Percentiles rank a stretch among this genome's conserved stretches.
phyloP scores from a whole-genome alignment of 176 grass and related monocot species.

The Olyra latifolia region DNA sequence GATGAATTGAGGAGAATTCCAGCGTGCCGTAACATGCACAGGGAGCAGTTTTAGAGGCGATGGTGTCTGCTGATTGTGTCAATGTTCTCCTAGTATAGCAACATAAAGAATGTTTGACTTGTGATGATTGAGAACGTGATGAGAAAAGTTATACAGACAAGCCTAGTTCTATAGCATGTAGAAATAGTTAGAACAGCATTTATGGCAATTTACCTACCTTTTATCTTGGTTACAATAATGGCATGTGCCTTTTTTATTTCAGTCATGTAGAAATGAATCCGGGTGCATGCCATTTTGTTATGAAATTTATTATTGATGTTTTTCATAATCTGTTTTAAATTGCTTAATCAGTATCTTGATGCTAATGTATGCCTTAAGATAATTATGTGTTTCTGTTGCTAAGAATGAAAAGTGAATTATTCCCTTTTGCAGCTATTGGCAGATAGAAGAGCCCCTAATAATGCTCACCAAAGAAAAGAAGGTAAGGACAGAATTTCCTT shows the following conservation, averaged over 20 bases:
- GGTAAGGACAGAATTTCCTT: constrained; percentile 42
- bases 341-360: neutral
- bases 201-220: neutral
- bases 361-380: neutral
- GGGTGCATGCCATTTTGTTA: neutral
- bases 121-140: neutral
- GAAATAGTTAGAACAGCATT: neutral
- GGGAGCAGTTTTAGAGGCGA: constrained; percentile 7
- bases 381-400: constrained; percentile 19
- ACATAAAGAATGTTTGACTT: neutral
- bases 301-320: neutral
- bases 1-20: constrained; percentile 3
- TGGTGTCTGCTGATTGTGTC: neutral
- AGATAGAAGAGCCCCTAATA: constrained; percentile 57
- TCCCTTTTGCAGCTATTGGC: constrained; percentile 56
- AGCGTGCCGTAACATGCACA: constrained; percentile 12
- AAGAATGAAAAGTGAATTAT: neutral
- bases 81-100: neutral
- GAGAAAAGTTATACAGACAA: constrained; percentile 5
- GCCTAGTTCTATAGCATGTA: constrained; percentile 11
- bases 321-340: neutral
- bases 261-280: constrained; percentile 8
- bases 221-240: constrained; percentile 1
- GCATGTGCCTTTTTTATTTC: neutral
- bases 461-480: constrained; percentile 53